These are phyloP conservation scores for Aspergillus costaricaensis DNA, from an alignment of 2,329 filamentous ascomycete species.

Conservation along the genomic window DNA sequence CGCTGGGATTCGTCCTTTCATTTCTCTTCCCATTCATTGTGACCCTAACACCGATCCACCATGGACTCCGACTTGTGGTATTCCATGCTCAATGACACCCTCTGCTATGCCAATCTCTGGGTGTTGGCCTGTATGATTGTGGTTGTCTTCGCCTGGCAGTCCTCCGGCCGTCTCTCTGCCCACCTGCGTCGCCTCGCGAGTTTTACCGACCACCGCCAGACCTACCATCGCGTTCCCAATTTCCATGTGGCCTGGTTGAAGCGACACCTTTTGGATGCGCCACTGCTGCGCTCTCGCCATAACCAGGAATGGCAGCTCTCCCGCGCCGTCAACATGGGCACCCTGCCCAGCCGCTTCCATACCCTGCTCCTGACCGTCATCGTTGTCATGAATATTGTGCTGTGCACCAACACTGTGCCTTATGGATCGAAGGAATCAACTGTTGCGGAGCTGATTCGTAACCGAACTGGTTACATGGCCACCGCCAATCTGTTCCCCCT, in stretches of 20 bases:
- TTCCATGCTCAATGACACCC: conserved; percentile 5
- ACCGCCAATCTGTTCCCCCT: conserved; percentile 46
- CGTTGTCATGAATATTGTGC: conserved; percentile 46
- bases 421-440: conserved; percentile 34
- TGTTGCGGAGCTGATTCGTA: conserved; percentile 41
- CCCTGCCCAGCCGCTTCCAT: conserved; percentile 49
- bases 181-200: too few species aligned
- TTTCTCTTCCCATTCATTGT: not conserved
- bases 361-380: conserved; percentile 40
- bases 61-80: conserved; percentile 7
- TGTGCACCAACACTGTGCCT: conserved; percentile 51
- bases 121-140: conserved; percentile 2
- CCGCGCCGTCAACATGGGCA: conserved; percentile 45
- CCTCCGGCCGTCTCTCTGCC: not conserved
- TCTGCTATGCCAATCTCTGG: conserved; percentile 9
- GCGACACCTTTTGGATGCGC: conserved; percentile 57
- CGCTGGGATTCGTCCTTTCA: not conserved
- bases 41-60: not conserved
- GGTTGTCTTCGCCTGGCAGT: conserved; percentile 7
- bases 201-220: not conserved
- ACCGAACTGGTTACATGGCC: conserved; percentile 42
- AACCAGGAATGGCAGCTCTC: conserved; percentile 47
- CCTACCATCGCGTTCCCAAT: not conserved
- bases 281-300: conserved; percentile 44
- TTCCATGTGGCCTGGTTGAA: conserved; percentile 2